Evolutionary conservation across 129 eudicot species (phyloP).

Genomic region (Solidago caesia): DNA sequence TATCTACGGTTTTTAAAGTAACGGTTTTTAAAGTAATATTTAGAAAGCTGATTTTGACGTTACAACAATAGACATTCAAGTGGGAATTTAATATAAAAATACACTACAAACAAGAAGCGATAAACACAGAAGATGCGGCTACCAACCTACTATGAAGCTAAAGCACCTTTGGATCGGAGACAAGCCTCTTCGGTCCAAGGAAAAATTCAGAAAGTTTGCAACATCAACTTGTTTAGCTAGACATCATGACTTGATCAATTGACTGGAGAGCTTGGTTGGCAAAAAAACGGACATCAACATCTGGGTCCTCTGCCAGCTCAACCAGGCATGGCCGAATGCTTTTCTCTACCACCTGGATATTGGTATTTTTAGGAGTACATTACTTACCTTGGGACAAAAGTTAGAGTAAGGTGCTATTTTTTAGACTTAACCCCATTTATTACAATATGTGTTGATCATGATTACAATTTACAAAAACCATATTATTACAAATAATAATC

Average conservation of each 20-base stretch:
- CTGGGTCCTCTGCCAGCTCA: conserved; percentile 93
- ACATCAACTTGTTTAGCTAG: conserved; percentile 42
- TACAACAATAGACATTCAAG: conserved; percentile 20
- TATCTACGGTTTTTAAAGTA: conserved; percentile 5
- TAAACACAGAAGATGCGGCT: conserved; percentile 24
- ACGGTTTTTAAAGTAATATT: neutral
- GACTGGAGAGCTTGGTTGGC: conserved; percentile 96
- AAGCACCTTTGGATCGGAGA: neutral
- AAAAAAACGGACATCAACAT: conserved; percentile 90
- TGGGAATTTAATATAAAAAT: conserved; percentile 15
- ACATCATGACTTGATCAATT: conserved; percentile 77
- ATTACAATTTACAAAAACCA: neutral
- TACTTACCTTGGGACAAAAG: too few relatives aligned
- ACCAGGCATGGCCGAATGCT: conserved; percentile 73
- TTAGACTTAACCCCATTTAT: neutral
- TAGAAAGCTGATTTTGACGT: conserved; percentile 15
- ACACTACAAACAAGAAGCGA: conserved; percentile 16
- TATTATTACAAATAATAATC: neutral
- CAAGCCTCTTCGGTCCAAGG: neutral
- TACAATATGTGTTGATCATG: neutral
- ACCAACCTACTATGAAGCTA: neutral
- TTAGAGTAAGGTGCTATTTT: too few relatives aligned
- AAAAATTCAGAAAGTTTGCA: conserved; percentile 12
- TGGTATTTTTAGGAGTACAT: too few relatives aligned
- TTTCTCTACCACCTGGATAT: conserved; percentile 73